phyloP scores from a whole-genome alignment of 139 green algal species.

The Closterium sp. region DNA sequence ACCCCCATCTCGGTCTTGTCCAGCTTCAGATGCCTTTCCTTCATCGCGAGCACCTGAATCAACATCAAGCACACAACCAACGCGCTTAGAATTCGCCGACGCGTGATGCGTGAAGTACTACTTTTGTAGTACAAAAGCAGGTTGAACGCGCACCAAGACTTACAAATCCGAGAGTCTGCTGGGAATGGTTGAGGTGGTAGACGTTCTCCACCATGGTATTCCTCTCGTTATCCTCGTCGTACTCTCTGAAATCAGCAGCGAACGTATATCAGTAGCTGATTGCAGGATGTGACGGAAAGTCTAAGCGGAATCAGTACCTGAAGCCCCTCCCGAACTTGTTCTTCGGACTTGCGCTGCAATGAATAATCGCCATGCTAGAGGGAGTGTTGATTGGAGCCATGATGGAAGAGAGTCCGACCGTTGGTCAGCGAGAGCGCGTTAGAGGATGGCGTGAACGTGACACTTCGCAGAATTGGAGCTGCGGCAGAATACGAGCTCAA shows the following conservation, averaged over 20 bases:
- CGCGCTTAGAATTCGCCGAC: not conserved
- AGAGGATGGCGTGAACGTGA: not conserved
- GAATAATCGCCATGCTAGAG: not conserved
- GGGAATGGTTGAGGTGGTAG: slow-evolving; percentile 75
- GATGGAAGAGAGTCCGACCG: not conserved
- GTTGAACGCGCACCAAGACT: slow-evolving; percentile 48
- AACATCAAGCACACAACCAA: not conserved
- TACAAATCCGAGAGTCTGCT: slow-evolving; percentile 83
- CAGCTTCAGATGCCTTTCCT: slow-evolving; percentile 52
- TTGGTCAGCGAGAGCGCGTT: not conserved
- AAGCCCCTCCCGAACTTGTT: not conserved
- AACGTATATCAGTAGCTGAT: not conserved
- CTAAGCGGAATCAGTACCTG: not conserved
- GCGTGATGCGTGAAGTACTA: not conserved
- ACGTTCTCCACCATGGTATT: slow-evolving; percentile 4
- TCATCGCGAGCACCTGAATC: slow-evolving; percentile 47
- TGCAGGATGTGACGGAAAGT: too few relatives aligned
- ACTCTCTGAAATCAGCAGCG: slow-evolving; percentile 8
- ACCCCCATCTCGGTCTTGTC: slow-evolving; percentile 64
- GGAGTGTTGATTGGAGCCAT: not conserved
- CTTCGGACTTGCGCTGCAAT: not conserved
- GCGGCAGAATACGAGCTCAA: not conserved
- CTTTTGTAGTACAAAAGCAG: not conserved
- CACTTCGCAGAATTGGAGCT: not conserved
- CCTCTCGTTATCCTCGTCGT: slow-evolving; percentile 25